Base-by-base conservation (phyloP, 768 basidiomycete species). In the Phylloporus sp. region DNA sequence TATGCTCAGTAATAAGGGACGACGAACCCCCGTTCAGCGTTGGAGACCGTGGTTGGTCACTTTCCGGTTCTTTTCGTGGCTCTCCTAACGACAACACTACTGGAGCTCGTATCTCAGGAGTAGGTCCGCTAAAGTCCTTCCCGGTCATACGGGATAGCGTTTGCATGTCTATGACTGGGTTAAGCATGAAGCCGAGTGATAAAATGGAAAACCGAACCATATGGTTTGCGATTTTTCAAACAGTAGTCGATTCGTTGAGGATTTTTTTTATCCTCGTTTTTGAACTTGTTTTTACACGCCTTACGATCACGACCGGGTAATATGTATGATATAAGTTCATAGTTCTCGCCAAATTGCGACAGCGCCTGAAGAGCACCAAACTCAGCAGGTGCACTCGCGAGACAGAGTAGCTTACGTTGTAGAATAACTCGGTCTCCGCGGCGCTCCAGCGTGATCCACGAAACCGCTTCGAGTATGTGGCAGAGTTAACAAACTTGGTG, bases 251-350 rank as follows among this genome's bases (percentile, higher is more conserved):
- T 88, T 42, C 85, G 76, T n/a, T 76, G 78, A 26, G 83, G 77
- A 65, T 94, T 86, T 65, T 80, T 82, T 71, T 80, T 89, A 65
- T 94, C 92, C 67, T 95, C 94, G 0, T 84, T 78, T 61, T 91
- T 94, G 74, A 93, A 95, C 64, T 95, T 95, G 68, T 90, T 88
- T 70, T 91, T 93, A 68, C 94, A 92, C 24, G 92, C 85, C 62
- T 88, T 91, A 18, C 93, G 79, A 62, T 91, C 88, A 15, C 93
- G 85, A 16, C 86, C 85, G 34, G 91, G 90, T 18, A 95, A 76
- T 12, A 93, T 77, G 59, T 84, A 85, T 3, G 93, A 88, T 54
- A 95, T 93, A 36, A 95, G 78, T 65, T 95, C 92, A 62, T 95
- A 95, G 60, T 95, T 93, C 66, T 93, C 89, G 28, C 91, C 91